Base-by-base conservation (phyloP, 176 grass and related monocot species). In the Phragmites australis region DNA sequence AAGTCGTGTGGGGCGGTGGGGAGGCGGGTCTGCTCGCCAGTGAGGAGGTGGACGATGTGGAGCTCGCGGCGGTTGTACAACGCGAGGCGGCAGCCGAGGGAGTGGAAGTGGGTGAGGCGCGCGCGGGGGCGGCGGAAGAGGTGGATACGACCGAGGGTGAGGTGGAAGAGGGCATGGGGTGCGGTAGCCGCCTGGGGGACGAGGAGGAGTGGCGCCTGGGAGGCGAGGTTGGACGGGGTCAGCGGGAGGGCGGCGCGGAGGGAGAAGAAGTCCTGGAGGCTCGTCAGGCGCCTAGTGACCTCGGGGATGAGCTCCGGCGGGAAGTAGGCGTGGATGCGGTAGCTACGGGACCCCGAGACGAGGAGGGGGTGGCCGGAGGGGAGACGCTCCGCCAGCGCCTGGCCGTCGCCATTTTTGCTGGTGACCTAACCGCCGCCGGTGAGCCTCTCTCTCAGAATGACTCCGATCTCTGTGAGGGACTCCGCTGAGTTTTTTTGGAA, bases 191-290 rank as follows among this genome's bases (percentile, higher is more conserved):
- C 55, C 37, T 81, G 65, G 57, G 84, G 78, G 19, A 65, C 60
- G 41, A 88, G 27, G 81, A 89, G 81, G 44, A 74, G 87, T n/a
- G 79, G 53, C 7, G 77, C 51, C 32, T 89, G 90, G 26, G 44
- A 31, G 34, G 77, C 48, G 40, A 92, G 62, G 31, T 65, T 39
- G 86, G 64, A 65, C 29, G 69, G 9, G 41, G 4, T 74, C 68
- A 49, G 44, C 47, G 1, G 48, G 83, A 47, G 83, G 21, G 74
- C 68, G 65, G 57, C 68, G 50, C 83, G 87, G 37, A 89, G 88
- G 75, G 61, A 42, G 69, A 72, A 85, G 63, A 87, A 81, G 70
- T 93, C 83, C 46, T 78, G 54, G 29, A 89, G 80, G 69, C 39
- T 86, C 71, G 70, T 30, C 44, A 89, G 83, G 31, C 61, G 71